phyloP scores from a whole-genome alignment of 768 basidiomycete species.

The Kwoniella mangroviensis region DNA sequence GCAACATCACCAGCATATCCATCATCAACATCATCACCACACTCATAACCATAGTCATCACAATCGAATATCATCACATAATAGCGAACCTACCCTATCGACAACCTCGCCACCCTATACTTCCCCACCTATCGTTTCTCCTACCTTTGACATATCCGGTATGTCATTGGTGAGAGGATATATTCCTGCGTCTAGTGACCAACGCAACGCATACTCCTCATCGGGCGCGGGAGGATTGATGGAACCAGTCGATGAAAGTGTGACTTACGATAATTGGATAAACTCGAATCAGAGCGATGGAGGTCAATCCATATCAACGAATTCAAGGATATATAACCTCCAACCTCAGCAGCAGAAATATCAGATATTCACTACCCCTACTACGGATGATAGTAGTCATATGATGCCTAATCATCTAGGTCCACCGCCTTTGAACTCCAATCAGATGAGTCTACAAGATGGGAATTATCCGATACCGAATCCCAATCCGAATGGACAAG shows the following conservation, averaged over 20 bases:
- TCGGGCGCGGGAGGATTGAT: neutral
- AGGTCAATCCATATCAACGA: neutral
- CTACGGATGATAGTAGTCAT: neutral
- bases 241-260: neutral
- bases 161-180: constrained; percentile 16
- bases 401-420: constrained; percentile 12
- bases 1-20: neutral
- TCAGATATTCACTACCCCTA: neutral
- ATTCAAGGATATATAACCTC: constrained; percentile 6
- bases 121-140: constrained; percentile 20
- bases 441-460: neutral
- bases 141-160: constrained; percentile 17
- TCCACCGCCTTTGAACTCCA: constrained; percentile 16
- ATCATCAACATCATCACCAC: neutral
- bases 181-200: neutral
- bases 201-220: neutral
- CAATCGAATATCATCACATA: neutral
- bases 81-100: constrained; percentile 6
- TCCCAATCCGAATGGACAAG: neutral
- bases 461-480: neutral
- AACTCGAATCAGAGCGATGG: constrained; percentile 1
- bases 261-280: neutral
- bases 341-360: constrained; percentile 10
- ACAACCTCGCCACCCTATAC: constrained; percentile 9
- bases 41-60: constrained; percentile 1